phyloP scores from a whole-genome alignment of 116 monocot species.

The Trichopus zeylanicus region DNA sequence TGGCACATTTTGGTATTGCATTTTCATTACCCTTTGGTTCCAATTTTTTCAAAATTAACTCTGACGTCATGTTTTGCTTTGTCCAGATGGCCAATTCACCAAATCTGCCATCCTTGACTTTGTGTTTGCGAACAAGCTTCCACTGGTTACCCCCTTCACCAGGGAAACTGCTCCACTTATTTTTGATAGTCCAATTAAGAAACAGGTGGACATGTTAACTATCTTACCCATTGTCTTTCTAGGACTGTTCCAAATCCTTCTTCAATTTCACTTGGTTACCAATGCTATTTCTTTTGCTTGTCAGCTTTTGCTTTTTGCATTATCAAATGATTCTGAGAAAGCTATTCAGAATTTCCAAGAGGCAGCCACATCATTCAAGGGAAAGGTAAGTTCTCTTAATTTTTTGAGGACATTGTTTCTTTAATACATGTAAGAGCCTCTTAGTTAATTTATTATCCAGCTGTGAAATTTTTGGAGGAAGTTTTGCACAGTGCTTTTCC shows the following conservation, averaged over 20 bases:
- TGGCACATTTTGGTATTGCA: constrained; percentile 57
- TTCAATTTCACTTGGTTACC: background rate
- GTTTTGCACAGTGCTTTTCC: too few species aligned
- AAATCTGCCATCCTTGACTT: constrained; percentile 69
- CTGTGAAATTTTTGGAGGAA: too few species aligned
- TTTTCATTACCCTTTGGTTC: background rate
- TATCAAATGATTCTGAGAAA: constrained; percentile 55
- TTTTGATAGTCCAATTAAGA: constrained; percentile 89
- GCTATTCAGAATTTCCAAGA: constrained; percentile 56
- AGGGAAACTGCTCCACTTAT: constrained; percentile 57
- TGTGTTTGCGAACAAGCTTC: constrained; percentile 81
- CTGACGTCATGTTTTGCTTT: background rate
- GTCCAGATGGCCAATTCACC: constrained; percentile 67
- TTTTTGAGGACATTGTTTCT: too few species aligned
- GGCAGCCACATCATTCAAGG: constrained; percentile 80
- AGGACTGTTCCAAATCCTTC: background rate
- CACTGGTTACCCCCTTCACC: constrained; percentile 66
- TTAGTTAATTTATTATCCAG: too few species aligned
- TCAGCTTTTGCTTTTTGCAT: constrained; percentile 82
- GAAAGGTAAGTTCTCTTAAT: constrained; percentile 49
- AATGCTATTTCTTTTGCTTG: background rate
- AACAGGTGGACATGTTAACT: constrained; percentile 37
- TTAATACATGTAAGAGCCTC: too few species aligned
- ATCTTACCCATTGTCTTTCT: background rate
- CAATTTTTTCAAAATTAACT: background rate